Percentiles rank a stretch among this genome's conserved stretches.
Conservation (phyloP, 2,329 filamentous ascomycete genomes). For the Fusarium graminum region DNA sequence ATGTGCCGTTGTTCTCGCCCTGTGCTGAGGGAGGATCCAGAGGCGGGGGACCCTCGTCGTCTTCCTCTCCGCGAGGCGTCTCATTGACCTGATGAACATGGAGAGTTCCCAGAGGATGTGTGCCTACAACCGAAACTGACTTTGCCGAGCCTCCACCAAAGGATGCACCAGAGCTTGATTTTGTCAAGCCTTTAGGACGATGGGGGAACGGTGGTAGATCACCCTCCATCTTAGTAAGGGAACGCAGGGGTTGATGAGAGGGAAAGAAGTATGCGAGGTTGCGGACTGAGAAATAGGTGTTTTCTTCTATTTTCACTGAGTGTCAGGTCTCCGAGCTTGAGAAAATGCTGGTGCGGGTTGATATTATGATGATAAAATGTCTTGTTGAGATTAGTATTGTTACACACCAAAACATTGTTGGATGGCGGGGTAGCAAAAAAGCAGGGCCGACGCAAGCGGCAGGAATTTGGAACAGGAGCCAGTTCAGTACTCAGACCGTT, state of each 20-base stretch:
- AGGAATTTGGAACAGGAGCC: background rate
- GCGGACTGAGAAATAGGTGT: no score
- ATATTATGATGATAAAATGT: slow-evolving; percentile 6
- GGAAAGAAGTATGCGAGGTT: background rate
- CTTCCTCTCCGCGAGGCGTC: slow-evolving; percentile 30
- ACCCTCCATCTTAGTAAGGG: slow-evolving; percentile 44
- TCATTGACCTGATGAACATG: slow-evolving; percentile 54
- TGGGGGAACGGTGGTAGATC: slow-evolving; percentile 34
- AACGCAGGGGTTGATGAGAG: background rate
- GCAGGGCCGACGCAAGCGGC: slow-evolving; percentile 4
- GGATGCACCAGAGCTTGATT: slow-evolving; percentile 53
- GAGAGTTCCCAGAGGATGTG: slow-evolving; percentile 59
- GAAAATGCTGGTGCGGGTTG: background rate
- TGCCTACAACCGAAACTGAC: slow-evolving; percentile 57
- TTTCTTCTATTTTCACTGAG: no score
- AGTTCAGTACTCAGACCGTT: no score
- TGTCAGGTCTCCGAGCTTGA: no score
- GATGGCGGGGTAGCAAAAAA: slow-evolving; percentile 31
- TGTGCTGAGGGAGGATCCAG: slow-evolving; percentile 45
- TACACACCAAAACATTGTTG: background rate
- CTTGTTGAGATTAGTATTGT: slow-evolving; percentile 18
- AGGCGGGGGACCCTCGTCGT: slow-evolving; percentile 50
- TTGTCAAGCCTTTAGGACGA: slow-evolving; percentile 50
- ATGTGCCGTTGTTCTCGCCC: background rate
- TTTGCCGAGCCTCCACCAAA: slow-evolving; percentile 49